phyloP scores from a whole-genome alignment of 2,329 filamentous ascomycete genomes.

The Pseudohalonectria lignicola region DNA sequence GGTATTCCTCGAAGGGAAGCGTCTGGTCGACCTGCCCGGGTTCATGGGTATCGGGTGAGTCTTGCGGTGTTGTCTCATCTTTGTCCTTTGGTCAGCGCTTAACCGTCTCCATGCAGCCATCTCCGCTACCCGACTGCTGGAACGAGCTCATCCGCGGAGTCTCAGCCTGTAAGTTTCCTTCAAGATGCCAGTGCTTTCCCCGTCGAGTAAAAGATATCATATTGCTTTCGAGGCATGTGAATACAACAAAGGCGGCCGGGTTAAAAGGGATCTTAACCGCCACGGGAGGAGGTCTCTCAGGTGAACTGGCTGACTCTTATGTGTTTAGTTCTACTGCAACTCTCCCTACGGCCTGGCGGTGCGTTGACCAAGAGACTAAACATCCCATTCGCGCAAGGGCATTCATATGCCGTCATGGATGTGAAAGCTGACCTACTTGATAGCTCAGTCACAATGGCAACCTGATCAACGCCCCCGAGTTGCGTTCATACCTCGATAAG shows the following conservation, averaged over 20 bases:
- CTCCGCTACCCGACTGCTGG: slow-evolving; percentile 84
- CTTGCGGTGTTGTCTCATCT: background rate
- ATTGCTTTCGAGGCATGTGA: too few species aligned
- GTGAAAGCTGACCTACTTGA: background rate
- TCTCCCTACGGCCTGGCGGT: slow-evolving; percentile 54
- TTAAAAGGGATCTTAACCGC: too few species aligned
- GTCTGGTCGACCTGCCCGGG: slow-evolving; percentile 64
- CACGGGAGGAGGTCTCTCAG: too few species aligned
- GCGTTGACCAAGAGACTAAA: too few species aligned
- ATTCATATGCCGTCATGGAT: too few species aligned
- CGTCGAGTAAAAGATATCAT: too few species aligned
- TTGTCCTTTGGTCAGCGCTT: too few species aligned
- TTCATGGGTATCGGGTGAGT: slow-evolving; percentile 59
- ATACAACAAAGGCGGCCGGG: too few species aligned
- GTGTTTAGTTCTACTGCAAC: slow-evolving; percentile 66
- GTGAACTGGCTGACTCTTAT: background rate
- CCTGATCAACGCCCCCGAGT: slow-evolving; percentile 63
- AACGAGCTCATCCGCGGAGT: slow-evolving; percentile 61
- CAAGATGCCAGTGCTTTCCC: too few species aligned
- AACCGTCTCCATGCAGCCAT: too few species aligned
- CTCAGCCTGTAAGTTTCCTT: slow-evolving; percentile 49
- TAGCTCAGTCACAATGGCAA: slow-evolving; percentile 81
- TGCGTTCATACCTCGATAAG: slow-evolving; percentile 62
- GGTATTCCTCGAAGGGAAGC: slow-evolving; percentile 72
- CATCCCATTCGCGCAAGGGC: too few species aligned